These are phyloP conservation scores for Trichoderma sp. DNA, from an alignment of 2,329 filamentous ascomycete genomes.

Conservation along the genomic window DNA sequence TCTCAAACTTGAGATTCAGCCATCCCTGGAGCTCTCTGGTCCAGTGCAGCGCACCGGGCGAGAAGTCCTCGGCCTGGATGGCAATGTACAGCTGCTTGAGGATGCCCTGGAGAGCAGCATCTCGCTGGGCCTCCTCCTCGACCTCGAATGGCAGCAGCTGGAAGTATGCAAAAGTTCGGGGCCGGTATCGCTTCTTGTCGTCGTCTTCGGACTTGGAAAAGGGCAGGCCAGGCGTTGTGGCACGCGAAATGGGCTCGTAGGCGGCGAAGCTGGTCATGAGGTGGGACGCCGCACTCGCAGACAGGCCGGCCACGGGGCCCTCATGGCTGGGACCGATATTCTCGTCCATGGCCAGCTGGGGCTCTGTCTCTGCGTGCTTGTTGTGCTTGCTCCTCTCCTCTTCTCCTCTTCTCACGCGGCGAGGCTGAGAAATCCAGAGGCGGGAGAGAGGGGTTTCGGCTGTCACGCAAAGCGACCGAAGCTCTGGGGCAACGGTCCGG, in stretches of 20 bases:
- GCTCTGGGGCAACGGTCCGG: slow-evolving; percentile 21
- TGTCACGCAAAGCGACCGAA: slow-evolving; percentile 10
- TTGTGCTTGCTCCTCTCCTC: neutral
- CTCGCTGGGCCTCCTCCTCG: slow-evolving; percentile 76
- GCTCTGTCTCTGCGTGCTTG: neutral
- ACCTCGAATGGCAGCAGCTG: slow-evolving; percentile 84
- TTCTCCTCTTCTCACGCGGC: neutral
- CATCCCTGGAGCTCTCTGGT: slow-evolving; percentile 93
- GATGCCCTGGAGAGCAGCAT: slow-evolving; percentile 80
- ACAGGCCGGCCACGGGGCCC: slow-evolving; percentile 35
- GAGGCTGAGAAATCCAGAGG: slow-evolving; percentile 17
- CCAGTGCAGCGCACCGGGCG: slow-evolving; percentile 92
- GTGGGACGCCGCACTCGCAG: slow-evolving; percentile 38
- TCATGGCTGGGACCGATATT: slow-evolving; percentile 40
- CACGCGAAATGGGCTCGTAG: slow-evolving; percentile 75
- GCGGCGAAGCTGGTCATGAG: slow-evolving; percentile 44
- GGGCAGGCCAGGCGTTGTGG: slow-evolving; percentile 76
- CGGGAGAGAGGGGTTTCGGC: slow-evolving; percentile 13
- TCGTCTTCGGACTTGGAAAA: slow-evolving; percentile 53
- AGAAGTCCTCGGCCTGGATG: slow-evolving; percentile 89
- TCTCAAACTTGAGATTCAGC: slow-evolving; percentile 96
- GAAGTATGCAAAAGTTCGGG: slow-evolving; percentile 92
- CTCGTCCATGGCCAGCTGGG: slow-evolving; percentile 40
- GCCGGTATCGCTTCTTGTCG: slow-evolving; percentile 69
- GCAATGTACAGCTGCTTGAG: slow-evolving; percentile 92